A percentile compares a stretch with the other conserved stretches of the same genome.
Conservation (phyloP, 192 early-diverging fungal species). For the Chytriomyces confervae region DNA sequence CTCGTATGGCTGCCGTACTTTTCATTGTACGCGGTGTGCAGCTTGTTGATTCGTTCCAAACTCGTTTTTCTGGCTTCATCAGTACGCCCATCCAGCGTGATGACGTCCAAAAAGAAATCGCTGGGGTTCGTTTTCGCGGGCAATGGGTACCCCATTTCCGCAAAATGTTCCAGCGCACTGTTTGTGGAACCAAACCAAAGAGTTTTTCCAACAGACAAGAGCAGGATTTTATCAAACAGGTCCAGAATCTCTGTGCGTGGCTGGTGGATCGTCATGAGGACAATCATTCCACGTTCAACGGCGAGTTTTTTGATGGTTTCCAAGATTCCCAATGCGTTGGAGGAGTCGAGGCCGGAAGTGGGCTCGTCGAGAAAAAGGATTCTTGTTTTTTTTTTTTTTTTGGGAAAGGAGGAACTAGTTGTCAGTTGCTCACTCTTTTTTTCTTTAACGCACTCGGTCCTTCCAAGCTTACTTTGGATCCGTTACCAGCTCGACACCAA, state of each 20-base stretch:
- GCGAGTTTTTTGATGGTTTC: constrained; percentile 66
- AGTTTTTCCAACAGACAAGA: constrained; percentile 67
- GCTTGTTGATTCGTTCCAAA: constrained; percentile 30
- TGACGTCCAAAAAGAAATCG: constrained; percentile 44
- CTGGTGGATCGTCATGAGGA: constrained; percentile 84
- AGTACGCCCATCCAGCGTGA: constrained; percentile 34
- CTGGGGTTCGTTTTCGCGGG: constrained; percentile 54
- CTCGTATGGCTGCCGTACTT: constrained; percentile 30
- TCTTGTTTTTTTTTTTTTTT: not conserved
- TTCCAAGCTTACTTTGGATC: constrained; percentile 18
- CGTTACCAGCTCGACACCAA: constrained; percentile 49
- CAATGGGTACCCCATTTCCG: constrained; percentile 43
- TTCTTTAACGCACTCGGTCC: no score
- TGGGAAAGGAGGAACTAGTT: no score
- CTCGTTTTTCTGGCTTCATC: constrained; percentile 18
- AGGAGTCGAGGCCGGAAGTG: constrained; percentile 66
- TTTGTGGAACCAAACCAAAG: constrained; percentile 49
- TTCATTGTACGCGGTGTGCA: constrained; percentile 30
- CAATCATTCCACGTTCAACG: constrained; percentile 57
- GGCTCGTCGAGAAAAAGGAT: constrained; percentile 45
- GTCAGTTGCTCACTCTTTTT: not conserved
- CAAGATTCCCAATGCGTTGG: constrained; percentile 64
- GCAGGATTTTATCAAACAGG: constrained; percentile 78
- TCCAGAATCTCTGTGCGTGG: constrained; percentile 72
- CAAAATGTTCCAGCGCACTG: constrained; percentile 48